phyloP scores from a whole-genome alignment of 495 filamentous ascomycete genomes.

The Acidiella bohemica region DNA sequence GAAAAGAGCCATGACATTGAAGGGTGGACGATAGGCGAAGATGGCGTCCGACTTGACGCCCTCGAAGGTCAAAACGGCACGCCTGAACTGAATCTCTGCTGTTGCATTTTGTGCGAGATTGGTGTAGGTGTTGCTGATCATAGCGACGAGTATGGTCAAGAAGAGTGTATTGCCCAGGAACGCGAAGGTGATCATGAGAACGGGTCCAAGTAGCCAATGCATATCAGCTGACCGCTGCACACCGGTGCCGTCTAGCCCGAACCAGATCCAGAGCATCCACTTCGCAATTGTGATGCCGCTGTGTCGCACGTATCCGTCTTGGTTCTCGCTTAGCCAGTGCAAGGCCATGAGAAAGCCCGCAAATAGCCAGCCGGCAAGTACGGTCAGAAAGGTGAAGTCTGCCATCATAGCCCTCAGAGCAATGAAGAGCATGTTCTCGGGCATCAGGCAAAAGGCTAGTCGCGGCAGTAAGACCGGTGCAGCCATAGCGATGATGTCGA shows the following conservation, averaged over 20 bases:
- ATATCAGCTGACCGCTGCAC: conserved; percentile 52
- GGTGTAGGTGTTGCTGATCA: conserved; percentile 58
- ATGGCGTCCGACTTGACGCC: conserved; percentile 62
- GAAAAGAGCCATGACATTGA: conserved; percentile 55
- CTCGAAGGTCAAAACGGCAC: conserved; percentile 60
- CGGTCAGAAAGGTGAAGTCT: conserved; percentile 52
- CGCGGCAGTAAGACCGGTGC: conserved; percentile 59
- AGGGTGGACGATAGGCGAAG: conserved; percentile 60
- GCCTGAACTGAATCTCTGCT: conserved; percentile 57
- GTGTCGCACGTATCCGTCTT: conserved; percentile 26
- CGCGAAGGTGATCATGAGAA: conserved; percentile 57
- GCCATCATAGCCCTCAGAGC: conserved; percentile 61
- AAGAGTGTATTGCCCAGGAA: conserved; percentile 67
- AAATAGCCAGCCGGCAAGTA: conserved; percentile 58
- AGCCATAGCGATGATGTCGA: conserved; percentile 55
- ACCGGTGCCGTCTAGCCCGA: conserved; percentile 60
- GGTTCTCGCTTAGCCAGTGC: conserved; percentile 43
- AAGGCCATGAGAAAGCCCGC: conserved; percentile 58
- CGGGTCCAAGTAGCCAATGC: conserved; percentile 52
- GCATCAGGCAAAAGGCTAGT: conserved; percentile 59
- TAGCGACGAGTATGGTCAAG: conserved; percentile 61
- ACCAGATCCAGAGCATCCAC: conserved; percentile 78
- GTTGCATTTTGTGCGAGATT: conserved; percentile 50
- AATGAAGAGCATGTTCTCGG: conserved; percentile 60
- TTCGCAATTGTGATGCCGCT: conserved; percentile 46